These are phyloP conservation scores for Sclerotinia minor DNA, from an alignment of 2,329 filamentous ascomycete genomes.

Conservation along the genomic window DNA sequence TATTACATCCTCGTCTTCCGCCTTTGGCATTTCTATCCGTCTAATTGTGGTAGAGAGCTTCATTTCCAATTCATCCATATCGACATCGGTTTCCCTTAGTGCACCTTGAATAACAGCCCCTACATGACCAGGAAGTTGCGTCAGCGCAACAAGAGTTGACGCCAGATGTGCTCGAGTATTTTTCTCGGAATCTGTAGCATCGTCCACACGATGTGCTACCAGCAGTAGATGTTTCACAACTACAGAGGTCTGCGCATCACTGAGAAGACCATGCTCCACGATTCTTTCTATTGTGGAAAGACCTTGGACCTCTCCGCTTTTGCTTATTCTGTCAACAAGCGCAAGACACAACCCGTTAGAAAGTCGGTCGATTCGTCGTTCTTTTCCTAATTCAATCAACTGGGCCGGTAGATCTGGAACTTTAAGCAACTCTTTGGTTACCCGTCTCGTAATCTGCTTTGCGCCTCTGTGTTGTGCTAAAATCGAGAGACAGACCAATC, in stretches of 20 bases:
- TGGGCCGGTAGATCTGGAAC: slow-evolving; percentile 59
- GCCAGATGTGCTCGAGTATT: slow-evolving; percentile 64
- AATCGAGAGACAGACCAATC: slow-evolving; percentile 76
- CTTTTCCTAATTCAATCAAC: slow-evolving; percentile 61
- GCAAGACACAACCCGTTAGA: slow-evolving; percentile 71
- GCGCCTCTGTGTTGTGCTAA: slow-evolving; percentile 77
- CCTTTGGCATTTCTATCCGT: slow-evolving; percentile 52
- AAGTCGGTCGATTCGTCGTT: slow-evolving; percentile 69
- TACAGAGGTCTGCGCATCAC: slow-evolving; percentile 62
- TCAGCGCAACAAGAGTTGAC: slow-evolving; percentile 65
- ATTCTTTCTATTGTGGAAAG: slow-evolving; percentile 62
- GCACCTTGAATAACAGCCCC: slow-evolving; percentile 66
- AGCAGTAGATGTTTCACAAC: slow-evolving; percentile 66
- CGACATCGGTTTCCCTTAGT: slow-evolving; percentile 65
- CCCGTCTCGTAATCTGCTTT: slow-evolving; percentile 66
- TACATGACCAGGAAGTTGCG: slow-evolving; percentile 57
- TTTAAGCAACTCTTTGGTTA: slow-evolving; percentile 68
- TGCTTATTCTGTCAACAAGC: slow-evolving; percentile 60
- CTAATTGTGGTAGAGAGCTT: slow-evolving; percentile 71
- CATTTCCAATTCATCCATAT: slow-evolving; percentile 74
- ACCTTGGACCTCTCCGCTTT: slow-evolving; percentile 57
- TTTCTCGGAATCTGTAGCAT: slow-evolving; percentile 55
- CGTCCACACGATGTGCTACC: slow-evolving; percentile 58
- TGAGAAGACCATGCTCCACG: slow-evolving; percentile 59
- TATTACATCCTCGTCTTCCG: slow-evolving; percentile 51